Evolutionary conservation across 495 filamentous ascomycete genomes (phyloP).

Genomic region (Gamarada debralockiae): DNA sequence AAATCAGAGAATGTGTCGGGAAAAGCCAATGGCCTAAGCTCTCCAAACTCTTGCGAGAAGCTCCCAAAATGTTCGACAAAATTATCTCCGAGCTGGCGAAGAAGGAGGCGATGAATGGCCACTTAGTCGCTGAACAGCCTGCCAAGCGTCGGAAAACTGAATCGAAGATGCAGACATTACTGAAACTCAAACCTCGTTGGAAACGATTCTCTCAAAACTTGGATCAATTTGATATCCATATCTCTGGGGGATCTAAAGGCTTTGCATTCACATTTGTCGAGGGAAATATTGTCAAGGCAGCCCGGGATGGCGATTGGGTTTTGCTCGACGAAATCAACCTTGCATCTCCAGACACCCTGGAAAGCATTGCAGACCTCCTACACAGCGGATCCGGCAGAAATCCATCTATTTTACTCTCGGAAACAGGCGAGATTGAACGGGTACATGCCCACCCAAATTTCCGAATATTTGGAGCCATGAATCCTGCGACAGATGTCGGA

Average conservation of each 20-base stretch:
- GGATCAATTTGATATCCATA: conserved; percentile 76
- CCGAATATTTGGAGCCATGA: conserved; percentile 97
- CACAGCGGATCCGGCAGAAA: conserved; percentile 57
- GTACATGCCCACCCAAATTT: conserved; percentile 90
- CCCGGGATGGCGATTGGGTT: conserved; percentile 94
- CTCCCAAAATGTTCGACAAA: conserved; percentile 75
- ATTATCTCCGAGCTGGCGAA: conserved; percentile 52
- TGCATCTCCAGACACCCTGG: conserved; percentile 88
- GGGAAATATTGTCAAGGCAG: conserved; percentile 88
- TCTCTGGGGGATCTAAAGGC: conserved; percentile 69
- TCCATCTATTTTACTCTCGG: conserved; percentile 82
- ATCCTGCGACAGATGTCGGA: conserved; percentile 94
- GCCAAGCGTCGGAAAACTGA: conserved; percentile 81
- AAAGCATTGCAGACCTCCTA: conserved; percentile 86
- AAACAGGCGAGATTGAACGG: conserved; percentile 86
- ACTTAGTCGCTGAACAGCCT: conserved; percentile 54
- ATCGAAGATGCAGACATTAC: conserved; percentile 54
- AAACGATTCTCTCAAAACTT: conserved; percentile 70
- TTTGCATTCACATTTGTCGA: conserved; percentile 97
- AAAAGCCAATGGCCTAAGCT: conserved; percentile 81
- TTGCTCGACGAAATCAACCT: conserved; percentile 98
- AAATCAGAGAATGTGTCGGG: conserved; percentile 71
- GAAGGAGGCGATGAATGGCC: conserved; percentile 26
- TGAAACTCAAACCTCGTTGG: conserved; percentile 70
- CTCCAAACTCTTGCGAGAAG: conserved; percentile 83